Conservation (phyloP, 192 early-diverging fungal genomes). For the Coemansia umbellata region DNA sequence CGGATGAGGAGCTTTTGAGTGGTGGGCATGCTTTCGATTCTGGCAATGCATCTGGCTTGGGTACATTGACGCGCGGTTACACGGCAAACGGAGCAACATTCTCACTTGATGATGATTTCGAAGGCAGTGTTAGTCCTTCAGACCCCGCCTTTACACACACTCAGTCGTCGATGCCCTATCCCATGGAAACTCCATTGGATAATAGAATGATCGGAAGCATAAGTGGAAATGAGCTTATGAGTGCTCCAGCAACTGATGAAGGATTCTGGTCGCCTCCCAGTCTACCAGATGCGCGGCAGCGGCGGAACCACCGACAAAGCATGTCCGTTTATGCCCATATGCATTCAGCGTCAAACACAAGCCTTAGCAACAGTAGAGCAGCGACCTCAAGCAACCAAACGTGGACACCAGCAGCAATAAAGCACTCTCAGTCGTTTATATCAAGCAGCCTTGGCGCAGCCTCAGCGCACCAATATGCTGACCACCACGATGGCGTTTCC, state of each 20-base stretch:
- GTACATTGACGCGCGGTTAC: constrained; percentile 18
- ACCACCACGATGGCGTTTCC: constrained; percentile 5
- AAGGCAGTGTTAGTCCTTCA: constrained; percentile 1
- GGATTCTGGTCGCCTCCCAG: constrained; percentile 35
- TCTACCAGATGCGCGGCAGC: constrained; percentile 32
- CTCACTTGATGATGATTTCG: constrained; percentile 36
- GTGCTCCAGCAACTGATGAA: background rate
- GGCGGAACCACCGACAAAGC: constrained; percentile 38
- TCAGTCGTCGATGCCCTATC: background rate
- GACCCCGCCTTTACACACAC: too few species aligned
- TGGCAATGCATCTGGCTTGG: background rate
- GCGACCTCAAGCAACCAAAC: background rate
- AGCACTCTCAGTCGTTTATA: background rate
- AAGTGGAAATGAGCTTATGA: too few species aligned
- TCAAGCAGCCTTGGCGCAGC: background rate
- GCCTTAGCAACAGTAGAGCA: background rate
- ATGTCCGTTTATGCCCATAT: constrained; percentile 12
- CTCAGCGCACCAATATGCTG: background rate
- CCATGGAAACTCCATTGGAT: too few species aligned
- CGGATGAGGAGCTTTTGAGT: background rate
- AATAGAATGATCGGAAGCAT: too few species aligned
- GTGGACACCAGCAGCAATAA: background rate
- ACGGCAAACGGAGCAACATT: constrained; percentile 47
- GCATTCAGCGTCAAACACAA: background rate
- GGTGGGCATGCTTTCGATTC: too few species aligned